Percentiles rank a stretch among this genome's conserved stretches.
These are phyloP conservation scores for Candida takata DNA, from an alignment of 805 yeast species.

Conservation along the genomic window DNA sequence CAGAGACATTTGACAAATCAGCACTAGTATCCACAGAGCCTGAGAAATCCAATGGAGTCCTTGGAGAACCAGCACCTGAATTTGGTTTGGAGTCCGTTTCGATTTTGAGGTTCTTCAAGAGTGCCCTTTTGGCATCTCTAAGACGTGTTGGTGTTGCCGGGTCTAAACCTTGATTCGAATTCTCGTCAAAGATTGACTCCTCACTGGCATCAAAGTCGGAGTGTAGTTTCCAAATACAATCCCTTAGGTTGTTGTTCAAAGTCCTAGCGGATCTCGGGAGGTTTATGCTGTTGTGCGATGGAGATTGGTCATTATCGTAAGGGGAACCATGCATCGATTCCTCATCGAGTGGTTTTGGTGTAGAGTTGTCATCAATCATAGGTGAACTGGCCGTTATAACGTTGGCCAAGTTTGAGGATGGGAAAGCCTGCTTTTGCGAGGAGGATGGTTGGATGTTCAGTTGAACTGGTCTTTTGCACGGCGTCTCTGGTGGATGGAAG, in stretches of 20 bases:
- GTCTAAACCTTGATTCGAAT: slow-evolving; percentile 17
- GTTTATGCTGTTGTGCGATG: slow-evolving; percentile 11
- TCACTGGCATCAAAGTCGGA: slow-evolving; percentile 35
- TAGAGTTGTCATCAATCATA: slow-evolving; percentile 22
- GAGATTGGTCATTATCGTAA: slow-evolving; percentile 17
- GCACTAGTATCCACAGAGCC: slow-evolving; percentile 16
- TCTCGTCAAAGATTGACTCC: slow-evolving; percentile 23
- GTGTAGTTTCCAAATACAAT: slow-evolving; percentile 32
- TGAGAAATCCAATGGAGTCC: slow-evolving; percentile 21
- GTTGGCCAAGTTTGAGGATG: slow-evolving; percentile 23
- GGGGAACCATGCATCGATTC: slow-evolving; percentile 10
- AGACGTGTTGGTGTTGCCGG: slow-evolving; percentile 41
- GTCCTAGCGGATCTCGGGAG: slow-evolving; percentile 23
- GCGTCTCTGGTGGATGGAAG: slow-evolving; percentile 53
- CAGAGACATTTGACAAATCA: slow-evolving; percentile 18
- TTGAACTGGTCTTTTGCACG: slow-evolving; percentile 42
- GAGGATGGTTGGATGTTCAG: slow-evolving; percentile 10
- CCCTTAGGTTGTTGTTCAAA: slow-evolving; percentile 32
- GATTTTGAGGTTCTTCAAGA: slow-evolving; percentile 16
- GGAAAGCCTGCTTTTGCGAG: slow-evolving; percentile 11
- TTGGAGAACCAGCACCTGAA: slow-evolving; percentile 24
- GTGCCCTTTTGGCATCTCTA: slow-evolving; percentile 14
- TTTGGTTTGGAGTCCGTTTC: slow-evolving; percentile 18
- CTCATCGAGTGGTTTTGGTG: slow-evolving; percentile 16
- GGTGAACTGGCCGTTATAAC: slow-evolving; percentile 26